phyloP scores from a whole-genome alignment of 1,139 yeast genomes.

The Sugiyamaella sp. region DNA sequence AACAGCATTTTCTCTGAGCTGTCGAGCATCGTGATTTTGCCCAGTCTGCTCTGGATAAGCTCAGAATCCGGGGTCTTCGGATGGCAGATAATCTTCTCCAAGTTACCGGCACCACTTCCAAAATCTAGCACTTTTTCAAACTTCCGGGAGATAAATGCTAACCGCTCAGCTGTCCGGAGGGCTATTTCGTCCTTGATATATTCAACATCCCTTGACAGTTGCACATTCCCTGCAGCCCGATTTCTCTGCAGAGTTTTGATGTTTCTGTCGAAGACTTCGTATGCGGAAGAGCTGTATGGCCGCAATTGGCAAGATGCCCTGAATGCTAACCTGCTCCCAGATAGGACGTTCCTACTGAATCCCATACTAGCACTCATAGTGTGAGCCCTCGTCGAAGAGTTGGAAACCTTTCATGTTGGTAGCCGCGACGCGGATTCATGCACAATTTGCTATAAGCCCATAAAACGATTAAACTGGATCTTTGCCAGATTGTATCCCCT shows the following conservation, averaged over 20 bases:
- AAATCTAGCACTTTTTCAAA: constrained; percentile 66
- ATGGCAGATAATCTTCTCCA: constrained; percentile 46
- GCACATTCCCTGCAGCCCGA: constrained; percentile 51
- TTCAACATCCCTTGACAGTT: constrained; percentile 62
- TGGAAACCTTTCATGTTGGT: constrained; percentile 2
- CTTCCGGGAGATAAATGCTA: constrained; percentile 70
- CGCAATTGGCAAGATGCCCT: neutral
- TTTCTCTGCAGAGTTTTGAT: constrained; percentile 64
- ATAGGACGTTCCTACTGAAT: neutral
- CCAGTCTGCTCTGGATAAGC: constrained; percentile 55
- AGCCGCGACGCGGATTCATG: constrained; percentile 5
- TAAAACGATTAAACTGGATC: too few species aligned
- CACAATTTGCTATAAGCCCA: neutral
- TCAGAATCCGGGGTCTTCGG: constrained; percentile 51
- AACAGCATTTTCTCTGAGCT: constrained; percentile 56
- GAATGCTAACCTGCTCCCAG: neutral
- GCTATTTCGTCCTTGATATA: constrained; percentile 79
- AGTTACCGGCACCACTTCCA: constrained; percentile 73
- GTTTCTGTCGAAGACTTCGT: constrained; percentile 66
- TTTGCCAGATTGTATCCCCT: too few species aligned
- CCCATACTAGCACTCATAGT: neutral
- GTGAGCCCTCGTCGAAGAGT: too few species aligned
- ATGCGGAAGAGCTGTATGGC: constrained; percentile 27
- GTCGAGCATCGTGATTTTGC: constrained; percentile 68
- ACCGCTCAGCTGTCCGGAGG: constrained; percentile 67